Conservation (phyloP, 2,329 filamentous ascomycete genomes). For the Raffaelea arxii region DNA sequence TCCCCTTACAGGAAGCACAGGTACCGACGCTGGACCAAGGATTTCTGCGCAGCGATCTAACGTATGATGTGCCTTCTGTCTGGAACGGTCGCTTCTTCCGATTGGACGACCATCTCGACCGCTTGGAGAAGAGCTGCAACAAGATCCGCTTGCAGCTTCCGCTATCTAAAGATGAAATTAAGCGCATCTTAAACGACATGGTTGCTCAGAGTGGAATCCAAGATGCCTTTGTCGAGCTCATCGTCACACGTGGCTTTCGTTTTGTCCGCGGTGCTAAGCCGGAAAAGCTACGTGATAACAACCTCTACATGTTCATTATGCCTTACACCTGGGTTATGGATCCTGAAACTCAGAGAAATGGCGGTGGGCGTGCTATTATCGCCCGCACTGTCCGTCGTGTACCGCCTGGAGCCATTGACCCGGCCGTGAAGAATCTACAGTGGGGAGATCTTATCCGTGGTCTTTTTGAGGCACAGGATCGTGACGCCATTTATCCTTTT, state of each 20-base stretch:
- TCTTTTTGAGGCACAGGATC: constrained; percentile 35
- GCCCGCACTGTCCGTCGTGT: constrained; percentile 19
- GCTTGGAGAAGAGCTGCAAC: constrained; percentile 29
- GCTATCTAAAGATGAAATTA: constrained; percentile 27
- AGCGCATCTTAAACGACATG: constrained; percentile 32
- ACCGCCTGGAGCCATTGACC: constrained; percentile 36
- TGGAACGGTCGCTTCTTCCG: constrained; percentile 44
- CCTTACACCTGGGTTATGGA: constrained; percentile 43
- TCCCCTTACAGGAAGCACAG: constrained; percentile 33
- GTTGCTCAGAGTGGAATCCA: constrained; percentile 32
- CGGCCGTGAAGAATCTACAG: constrained; percentile 41
- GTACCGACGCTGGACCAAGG: constrained; percentile 41
- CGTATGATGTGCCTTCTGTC: constrained; percentile 40
- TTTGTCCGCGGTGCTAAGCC: constrained; percentile 26
- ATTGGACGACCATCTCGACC: constrained; percentile 36
- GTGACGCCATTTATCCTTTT: constrained; percentile 36
- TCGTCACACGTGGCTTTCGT: constrained; percentile 37
- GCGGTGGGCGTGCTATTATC: constrained; percentile 30
- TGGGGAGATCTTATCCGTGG: constrained; percentile 36
- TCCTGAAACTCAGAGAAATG: constrained; percentile 29
- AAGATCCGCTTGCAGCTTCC: constrained; percentile 36
- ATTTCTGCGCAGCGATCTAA: constrained; percentile 42
- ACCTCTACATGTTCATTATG: constrained; percentile 36
- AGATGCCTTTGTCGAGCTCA: constrained; percentile 40
- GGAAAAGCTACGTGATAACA: constrained; percentile 26